phyloP scores from a whole-genome alignment of 2,329 filamentous ascomycete genomes.

The Plectosphaerella sp. region DNA sequence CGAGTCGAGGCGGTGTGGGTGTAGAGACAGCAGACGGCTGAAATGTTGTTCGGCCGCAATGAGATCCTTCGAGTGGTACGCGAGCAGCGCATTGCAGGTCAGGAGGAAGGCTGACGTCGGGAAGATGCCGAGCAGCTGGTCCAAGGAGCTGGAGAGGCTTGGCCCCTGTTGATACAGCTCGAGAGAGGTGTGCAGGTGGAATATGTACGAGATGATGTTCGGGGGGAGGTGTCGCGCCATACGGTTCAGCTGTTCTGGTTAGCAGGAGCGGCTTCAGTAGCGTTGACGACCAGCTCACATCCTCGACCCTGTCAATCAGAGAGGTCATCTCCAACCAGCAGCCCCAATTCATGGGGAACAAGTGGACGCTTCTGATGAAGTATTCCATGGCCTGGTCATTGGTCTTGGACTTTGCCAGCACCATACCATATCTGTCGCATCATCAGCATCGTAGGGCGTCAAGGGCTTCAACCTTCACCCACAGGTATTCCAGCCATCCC shows the following conservation, averaged over 20 bases:
- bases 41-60: conserved; percentile 63
- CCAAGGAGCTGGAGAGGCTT: conserved; percentile 67
- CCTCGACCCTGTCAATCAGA: conserved; percentile 73
- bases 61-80: conserved; percentile 86
- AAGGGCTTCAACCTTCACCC: conserved; percentile 16
- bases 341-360: conserved; percentile 95
- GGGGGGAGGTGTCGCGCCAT: conserved; percentile 72
- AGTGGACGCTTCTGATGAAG: conserved; percentile 81
- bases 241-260: conserved; percentile 57
- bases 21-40: conserved; percentile 73
- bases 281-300: conserved; percentile 53
- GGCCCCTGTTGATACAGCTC: conserved; percentile 86
- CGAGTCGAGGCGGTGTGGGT: conserved; percentile 74
- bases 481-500: conserved; percentile 89
- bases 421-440: conserved; percentile 68
- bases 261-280: not conserved
- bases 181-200: conserved; percentile 84
- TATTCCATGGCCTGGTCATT: conserved; percentile 79
- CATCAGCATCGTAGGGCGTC: conserved; percentile 8
- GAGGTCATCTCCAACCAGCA: conserved; percentile 91
- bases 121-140: conserved; percentile 78
- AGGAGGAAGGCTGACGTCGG: conserved; percentile 84
- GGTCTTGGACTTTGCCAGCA: conserved; percentile 86
- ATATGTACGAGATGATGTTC: conserved; percentile 91
- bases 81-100: conserved; percentile 81